phyloP scores from a whole-genome alignment of 2,329 filamentous ascomycete species.

The Byssochlamys sp. region DNA sequence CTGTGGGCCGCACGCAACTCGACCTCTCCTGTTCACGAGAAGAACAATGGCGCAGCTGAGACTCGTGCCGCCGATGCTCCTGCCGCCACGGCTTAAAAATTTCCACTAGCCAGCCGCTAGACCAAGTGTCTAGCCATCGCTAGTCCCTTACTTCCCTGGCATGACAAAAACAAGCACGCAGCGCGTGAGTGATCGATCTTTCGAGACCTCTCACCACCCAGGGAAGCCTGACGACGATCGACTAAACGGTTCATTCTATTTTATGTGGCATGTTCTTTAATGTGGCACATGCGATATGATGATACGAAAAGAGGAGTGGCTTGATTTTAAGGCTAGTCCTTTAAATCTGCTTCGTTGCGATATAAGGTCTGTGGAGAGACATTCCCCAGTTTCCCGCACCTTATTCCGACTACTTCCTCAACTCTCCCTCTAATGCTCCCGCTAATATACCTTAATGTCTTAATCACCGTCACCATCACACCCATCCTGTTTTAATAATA shows the following conservation, averaged over 20 bases:
- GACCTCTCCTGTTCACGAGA: not conserved
- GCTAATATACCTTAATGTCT: not conserved
- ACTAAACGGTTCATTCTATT: no score
- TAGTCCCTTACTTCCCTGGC: not conserved
- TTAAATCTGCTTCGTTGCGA: not conserved
- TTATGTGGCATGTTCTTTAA: not conserved
- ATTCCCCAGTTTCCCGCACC: not conserved
- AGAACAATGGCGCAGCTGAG: slow-evolving; percentile 3
- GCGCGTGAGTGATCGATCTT: not conserved
- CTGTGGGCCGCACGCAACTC: slow-evolving; percentile 25
- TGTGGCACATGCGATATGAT: not conserved
- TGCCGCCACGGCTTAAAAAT: slow-evolving; percentile 1
- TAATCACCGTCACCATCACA: not conserved
- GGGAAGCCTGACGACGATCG: no score
- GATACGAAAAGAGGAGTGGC: not conserved
- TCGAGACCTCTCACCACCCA: not conserved
- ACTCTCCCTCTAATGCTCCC: not conserved
- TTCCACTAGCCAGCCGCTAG: not conserved
- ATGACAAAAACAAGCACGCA: not conserved
- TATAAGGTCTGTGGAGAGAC: not conserved
- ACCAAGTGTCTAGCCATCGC: not conserved
- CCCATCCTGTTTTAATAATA: not conserved
- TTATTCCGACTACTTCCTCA: not conserved
- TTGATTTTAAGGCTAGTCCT: not conserved
- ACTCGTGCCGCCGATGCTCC: slow-evolving; percentile 17